These are phyloP conservation scores for Sphagnum fallax DNA, from an alignment of 228 moss, liverwort and hornwort genomes.

Conservation along the genomic window DNA sequence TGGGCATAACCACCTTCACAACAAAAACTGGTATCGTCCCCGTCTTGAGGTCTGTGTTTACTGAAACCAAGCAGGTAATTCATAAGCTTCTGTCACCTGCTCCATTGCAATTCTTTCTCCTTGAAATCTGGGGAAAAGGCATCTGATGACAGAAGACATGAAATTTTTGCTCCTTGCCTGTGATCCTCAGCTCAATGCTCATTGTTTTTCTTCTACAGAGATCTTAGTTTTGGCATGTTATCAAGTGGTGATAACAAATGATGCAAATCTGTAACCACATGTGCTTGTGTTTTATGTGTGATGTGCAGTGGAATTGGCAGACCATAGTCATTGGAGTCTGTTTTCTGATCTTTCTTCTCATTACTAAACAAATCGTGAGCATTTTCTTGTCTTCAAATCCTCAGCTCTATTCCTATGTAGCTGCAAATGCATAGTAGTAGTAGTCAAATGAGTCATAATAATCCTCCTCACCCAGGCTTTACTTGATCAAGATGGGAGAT, in stretches of 20 bases:
- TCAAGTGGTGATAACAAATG: no score
- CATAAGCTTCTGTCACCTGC: background rate
- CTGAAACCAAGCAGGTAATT: slow-evolving; percentile 31
- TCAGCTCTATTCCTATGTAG: background rate
- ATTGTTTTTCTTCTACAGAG: no score
- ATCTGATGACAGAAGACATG: background rate
- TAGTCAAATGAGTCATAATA: background rate
- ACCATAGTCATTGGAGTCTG: background rate
- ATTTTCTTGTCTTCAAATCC: background rate
- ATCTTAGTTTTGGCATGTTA: no score
- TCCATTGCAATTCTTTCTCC: background rate
- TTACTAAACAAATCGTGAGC: no score
- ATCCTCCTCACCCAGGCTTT: no score
- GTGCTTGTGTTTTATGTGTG: no score
- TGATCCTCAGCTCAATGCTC: background rate
- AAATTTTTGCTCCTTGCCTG: background rate
- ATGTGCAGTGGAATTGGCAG: background rate
- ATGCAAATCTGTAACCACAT: no score
- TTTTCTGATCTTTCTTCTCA: no score
- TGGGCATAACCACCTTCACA: slow-evolving; percentile 36
- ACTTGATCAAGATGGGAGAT: no score
- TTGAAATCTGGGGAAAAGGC: background rate
- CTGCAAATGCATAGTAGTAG: background rate
- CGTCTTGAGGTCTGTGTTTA: slow-evolving; percentile 58
- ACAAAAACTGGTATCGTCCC: slow-evolving; percentile 51